These are phyloP conservation scores for Ceratocystiopsis brevicomis DNA, from an alignment of 2,329 filamentous ascomycete genomes.

Conservation along the genomic window DNA sequence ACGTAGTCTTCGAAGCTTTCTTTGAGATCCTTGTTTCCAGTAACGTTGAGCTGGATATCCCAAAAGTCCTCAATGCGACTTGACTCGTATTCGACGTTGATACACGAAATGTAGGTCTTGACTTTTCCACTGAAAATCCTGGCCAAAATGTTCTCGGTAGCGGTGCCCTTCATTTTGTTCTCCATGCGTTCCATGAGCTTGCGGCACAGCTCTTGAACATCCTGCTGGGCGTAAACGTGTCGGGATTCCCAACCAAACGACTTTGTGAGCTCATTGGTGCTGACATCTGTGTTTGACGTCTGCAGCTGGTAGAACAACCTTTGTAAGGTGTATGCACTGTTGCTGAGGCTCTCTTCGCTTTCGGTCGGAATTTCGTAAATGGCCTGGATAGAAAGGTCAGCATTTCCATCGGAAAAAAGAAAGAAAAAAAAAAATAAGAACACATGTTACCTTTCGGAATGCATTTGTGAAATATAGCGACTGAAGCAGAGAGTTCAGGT, in stretches of 20 bases:
- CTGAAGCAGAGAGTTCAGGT: slow-evolving; percentile 68
- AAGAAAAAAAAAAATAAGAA: background rate
- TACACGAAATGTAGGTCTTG: slow-evolving; percentile 97
- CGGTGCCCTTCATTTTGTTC: slow-evolving; percentile 93
- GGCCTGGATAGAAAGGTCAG: slow-evolving; percentile 33
- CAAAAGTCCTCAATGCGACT: slow-evolving; percentile 94
- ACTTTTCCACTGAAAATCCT: slow-evolving; percentile 93
- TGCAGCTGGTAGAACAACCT: slow-evolving; percentile 89
- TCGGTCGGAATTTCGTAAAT: slow-evolving; percentile 95
- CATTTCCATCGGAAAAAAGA: background rate
- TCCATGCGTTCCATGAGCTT: slow-evolving; percentile 97
- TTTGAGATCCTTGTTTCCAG: slow-evolving; percentile 77
- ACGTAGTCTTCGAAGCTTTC: slow-evolving; percentile 95
- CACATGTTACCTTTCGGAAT: slow-evolving; percentile 56
- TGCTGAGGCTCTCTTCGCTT: slow-evolving; percentile 57
- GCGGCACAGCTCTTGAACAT: slow-evolving; percentile 89
- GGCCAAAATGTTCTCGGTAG: slow-evolving; percentile 71
- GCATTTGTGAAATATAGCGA: slow-evolving; percentile 77
- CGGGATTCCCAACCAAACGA: slow-evolving; percentile 97
- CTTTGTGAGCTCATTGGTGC: slow-evolving; percentile 81
- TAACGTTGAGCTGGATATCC: slow-evolving; percentile 95
- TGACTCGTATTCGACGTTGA: slow-evolving; percentile 95
- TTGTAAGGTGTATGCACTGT: slow-evolving; percentile 87
- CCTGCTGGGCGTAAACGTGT: slow-evolving; percentile 96
- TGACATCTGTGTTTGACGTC: slow-evolving; percentile 64